Evolutionary conservation across 2,329 filamentous ascomycete species (phyloP).

Genomic region (Aspergillus ruber): DNA sequence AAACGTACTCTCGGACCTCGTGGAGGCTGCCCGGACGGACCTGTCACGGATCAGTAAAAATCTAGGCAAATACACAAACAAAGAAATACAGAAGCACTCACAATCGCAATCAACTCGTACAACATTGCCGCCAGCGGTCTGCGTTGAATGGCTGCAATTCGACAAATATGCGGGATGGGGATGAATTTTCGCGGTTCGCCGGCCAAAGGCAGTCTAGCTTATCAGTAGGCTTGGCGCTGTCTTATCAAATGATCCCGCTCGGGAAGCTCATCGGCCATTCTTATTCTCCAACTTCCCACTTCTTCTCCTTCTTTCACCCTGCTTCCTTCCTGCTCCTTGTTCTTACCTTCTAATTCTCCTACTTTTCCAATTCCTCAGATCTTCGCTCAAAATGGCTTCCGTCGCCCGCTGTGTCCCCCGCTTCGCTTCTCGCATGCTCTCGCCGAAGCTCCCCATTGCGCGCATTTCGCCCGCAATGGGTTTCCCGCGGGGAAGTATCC

Average conservation of each 20-base stretch:
- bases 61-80: not conserved
- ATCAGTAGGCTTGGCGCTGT: slow-evolving; percentile 23
- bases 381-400: slow-evolving; percentile 29
- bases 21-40: slow-evolving; percentile 82
- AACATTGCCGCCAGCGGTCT: slow-evolving; percentile 56
- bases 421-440: slow-evolving; percentile 30
- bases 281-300: slow-evolving; percentile 12
- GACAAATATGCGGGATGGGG: slow-evolving; percentile 13
- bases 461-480: slow-evolving; percentile 27
- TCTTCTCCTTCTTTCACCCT: slow-evolving; percentile 6
- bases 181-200: slow-evolving; percentile 3
- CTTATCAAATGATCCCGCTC: slow-evolving; percentile 15
- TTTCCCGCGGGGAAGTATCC: slow-evolving; percentile 37
- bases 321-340: slow-evolving; percentile 7
- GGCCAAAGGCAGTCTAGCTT: slow-evolving; percentile 1
- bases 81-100: slow-evolving; percentile 49
- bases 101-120: slow-evolving; percentile 95
- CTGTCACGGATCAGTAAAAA: slow-evolving; percentile 43
- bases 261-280: slow-evolving; percentile 14
- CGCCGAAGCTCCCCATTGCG: slow-evolving; percentile 31
- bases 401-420: slow-evolving; percentile 31
- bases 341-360: slow-evolving; percentile 3
- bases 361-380: not conserved
- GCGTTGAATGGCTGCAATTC: slow-evolving; percentile 14
- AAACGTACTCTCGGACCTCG: slow-evolving; percentile 88